These are phyloP conservation scores for Quercus lobata DNA, from an alignment of 331 rosid genomes.

Conservation along the genomic window DNA sequence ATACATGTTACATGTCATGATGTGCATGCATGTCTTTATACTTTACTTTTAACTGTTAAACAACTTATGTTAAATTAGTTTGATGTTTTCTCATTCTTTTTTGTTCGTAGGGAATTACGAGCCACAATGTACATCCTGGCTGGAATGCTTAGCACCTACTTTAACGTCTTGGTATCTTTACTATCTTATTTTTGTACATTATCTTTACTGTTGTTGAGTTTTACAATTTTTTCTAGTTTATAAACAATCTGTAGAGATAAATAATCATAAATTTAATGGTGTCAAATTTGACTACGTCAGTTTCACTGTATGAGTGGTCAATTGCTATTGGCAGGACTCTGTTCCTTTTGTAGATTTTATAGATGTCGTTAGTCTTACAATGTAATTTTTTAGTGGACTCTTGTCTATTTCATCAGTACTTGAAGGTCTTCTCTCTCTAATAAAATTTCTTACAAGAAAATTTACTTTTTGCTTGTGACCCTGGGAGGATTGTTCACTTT, in stretches of 20 bases:
- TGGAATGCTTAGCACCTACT: slow-evolving; percentile 93
- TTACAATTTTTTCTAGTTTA: not conserved
- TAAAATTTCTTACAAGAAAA: not conserved
- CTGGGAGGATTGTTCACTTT: not conserved
- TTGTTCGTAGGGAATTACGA: slow-evolving; percentile 70
- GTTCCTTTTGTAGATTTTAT: not conserved
- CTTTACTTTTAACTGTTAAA: not conserved
- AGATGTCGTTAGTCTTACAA: not conserved
- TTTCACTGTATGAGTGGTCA: not conserved
- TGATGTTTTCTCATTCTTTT: slow-evolving; percentile 16
- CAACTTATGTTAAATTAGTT: not conserved
- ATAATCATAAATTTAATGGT: not conserved
- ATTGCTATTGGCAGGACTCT: not conserved
- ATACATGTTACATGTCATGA: too few relatives aligned
- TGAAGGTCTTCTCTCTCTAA: not conserved
- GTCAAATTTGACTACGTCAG: not conserved
- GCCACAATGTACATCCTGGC: slow-evolving; percentile 58
- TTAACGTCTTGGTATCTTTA: slow-evolving; percentile 76
- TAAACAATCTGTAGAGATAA: not conserved
- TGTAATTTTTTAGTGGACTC: not conserved
- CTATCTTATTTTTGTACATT: slow-evolving; percentile 19
- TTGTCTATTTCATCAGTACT: not conserved
- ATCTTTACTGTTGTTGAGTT: slow-evolving; percentile 8
- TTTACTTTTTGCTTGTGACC: not conserved
- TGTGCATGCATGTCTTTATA: not conserved